A percentile compares a stretch with the other conserved stretches of the same genome.
phyloP scores from a whole-genome alignment of 331 rosid species.

The Dryas integrifolia region DNA sequence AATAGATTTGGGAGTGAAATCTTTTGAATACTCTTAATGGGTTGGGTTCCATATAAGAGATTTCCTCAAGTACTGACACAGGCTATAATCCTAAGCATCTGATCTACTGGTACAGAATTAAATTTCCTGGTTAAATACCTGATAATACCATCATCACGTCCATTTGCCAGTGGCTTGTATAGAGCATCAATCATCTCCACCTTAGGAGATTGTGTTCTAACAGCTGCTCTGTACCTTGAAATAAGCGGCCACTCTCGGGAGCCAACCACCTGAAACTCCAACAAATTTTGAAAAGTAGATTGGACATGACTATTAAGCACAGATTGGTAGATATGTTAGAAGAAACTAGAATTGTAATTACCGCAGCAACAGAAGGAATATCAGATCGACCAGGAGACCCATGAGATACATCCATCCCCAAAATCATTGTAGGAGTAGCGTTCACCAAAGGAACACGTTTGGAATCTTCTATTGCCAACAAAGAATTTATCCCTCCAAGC shows the following conservation, averaged over 20 bases:
- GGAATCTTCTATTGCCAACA: constrained; percentile 73
- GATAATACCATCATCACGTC: constrained; percentile 80
- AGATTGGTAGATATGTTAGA: constrained; percentile 15
- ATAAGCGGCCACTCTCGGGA: constrained; percentile 82
- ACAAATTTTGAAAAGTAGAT: background rate
- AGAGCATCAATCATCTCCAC: constrained; percentile 83
- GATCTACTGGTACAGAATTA: background rate
- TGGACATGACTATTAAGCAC: constrained; percentile 22
- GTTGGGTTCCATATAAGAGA: background rate
- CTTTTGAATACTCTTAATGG: background rate
- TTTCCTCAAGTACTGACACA: background rate
- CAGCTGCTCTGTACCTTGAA: constrained; percentile 88
- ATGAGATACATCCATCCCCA: constrained; percentile 97
- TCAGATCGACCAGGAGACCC: constrained; percentile 68
- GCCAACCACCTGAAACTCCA: constrained; percentile 71
- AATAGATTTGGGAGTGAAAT: background rate
- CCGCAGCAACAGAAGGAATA: constrained; percentile 89
- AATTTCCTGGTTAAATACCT: constrained; percentile 45
- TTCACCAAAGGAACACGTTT: constrained; percentile 62
- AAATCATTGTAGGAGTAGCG: constrained; percentile 80
- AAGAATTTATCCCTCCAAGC: constrained; percentile 92
- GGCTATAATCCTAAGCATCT: background rate
- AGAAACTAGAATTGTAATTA: constrained; percentile 28
- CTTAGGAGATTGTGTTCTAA: constrained; percentile 75
- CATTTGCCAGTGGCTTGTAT: constrained; percentile 69